These are phyloP conservation scores for Lecanicillium sp. DNA, from an alignment of 2,329 filamentous ascomycete species.

Conservation along the genomic window DNA sequence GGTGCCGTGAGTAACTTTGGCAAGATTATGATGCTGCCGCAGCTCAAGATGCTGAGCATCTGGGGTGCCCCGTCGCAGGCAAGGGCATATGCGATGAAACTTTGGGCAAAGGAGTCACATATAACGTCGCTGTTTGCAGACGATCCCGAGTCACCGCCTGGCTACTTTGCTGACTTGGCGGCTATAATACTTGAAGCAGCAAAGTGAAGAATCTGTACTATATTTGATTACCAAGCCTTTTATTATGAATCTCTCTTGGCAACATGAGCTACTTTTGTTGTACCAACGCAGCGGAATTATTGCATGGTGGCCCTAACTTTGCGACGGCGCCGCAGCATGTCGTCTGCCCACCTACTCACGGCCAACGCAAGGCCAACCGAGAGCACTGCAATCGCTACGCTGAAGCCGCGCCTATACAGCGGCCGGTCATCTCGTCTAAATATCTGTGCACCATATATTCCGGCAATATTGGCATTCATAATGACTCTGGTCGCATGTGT, in stretches of 20 bases:
- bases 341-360: constrained; percentile 34
- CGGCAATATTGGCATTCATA: constrained; percentile 54
- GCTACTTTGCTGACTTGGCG: too few species aligned
- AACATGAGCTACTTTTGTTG: too few species aligned
- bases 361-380: constrained; percentile 33
- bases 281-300: too few species aligned
- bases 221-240: too few species aligned
- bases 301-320: too few species aligned
- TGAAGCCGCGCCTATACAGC: constrained; percentile 43
- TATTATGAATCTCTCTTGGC: too few species aligned
- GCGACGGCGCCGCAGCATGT: constrained; percentile 18
- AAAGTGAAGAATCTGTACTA: too few species aligned
- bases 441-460: constrained; percentile 54
- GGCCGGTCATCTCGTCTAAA: constrained; percentile 46
- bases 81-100: too few species aligned
- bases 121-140: too few species aligned
- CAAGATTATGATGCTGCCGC: constrained; percentile 2
- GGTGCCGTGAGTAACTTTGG: background rate
- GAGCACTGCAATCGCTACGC: constrained; percentile 35
- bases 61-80: background rate
- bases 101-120: too few species aligned
- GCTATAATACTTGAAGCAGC: too few species aligned
- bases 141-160: too few species aligned
- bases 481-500: constrained; percentile 35
- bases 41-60: constrained; percentile 5